Evolutionary conservation across 139 green algal genomes (phyloP).

Genomic region (Mesostigma viride): DNA sequence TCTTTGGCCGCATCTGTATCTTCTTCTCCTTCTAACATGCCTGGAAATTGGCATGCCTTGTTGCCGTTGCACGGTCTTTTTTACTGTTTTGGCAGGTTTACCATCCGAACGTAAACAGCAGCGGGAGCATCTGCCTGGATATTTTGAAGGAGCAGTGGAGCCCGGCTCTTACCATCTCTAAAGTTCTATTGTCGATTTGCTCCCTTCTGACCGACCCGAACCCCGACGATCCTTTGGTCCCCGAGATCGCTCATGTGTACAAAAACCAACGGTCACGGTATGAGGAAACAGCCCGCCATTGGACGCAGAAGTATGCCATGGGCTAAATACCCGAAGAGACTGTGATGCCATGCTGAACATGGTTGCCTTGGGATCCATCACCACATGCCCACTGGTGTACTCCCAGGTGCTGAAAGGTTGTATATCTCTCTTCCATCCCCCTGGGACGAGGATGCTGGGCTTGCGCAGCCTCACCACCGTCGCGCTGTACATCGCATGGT

Average conservation of each 20-base stretch:
- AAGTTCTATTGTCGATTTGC: conserved; percentile 93
- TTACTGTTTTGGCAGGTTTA: conserved; percentile 58
- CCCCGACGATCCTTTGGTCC: conserved; percentile 90
- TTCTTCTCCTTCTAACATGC: not conserved
- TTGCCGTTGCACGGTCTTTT: not conserved
- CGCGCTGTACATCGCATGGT: no score
- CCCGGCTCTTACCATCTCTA: conserved; percentile 90
- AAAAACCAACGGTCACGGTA: conserved; percentile 74
- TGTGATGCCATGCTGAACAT: no score
- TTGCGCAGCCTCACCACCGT: no score
- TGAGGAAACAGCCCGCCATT: conserved; percentile 81
- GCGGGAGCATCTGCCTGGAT: conserved; percentile 92
- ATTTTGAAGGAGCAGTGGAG: conserved; percentile 99
- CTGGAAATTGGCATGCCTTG: not conserved
- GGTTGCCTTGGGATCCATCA: no score
- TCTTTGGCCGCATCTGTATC: not conserved
- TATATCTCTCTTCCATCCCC: no score
- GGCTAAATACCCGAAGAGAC: no score
- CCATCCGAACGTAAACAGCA: conserved; percentile 95
- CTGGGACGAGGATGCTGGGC: no score
- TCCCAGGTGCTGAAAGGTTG: no score
- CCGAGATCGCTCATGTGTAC: conserved; percentile 96
- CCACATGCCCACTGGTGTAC: no score
- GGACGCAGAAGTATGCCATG: conserved; percentile 90
- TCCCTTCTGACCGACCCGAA: conserved; percentile 94